Base-by-base conservation (phyloP, 2,329 filamentous ascomycete genomes). In the Purpureocillium takamizusanense region DNA sequence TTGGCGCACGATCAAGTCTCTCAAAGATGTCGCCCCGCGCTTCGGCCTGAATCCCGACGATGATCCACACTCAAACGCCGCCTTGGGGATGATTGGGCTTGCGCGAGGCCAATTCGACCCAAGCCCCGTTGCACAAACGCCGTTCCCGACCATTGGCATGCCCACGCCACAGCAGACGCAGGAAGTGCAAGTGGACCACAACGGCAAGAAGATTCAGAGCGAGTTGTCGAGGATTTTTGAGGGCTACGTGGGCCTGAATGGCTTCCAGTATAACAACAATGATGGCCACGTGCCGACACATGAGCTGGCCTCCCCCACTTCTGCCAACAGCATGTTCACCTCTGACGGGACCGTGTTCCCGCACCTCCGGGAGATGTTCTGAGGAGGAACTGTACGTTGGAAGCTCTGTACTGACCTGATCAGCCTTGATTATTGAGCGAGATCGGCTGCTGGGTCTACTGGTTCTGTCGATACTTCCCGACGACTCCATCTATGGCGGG, bases 11-110 rank as follows among this genome's bases (percentile, higher is more conserved):
- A 78, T 87, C 37, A 71, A 72, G 32, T 76, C 78, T 0, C 70
- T 89, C 29, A 85, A 84, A 49, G 77, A 84, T 42, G 77, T 86
- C 7, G 83, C 80, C 0, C 81, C 81, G 1, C 74, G 78, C 15
- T 71, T 88, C 1, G 83, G 83, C 0, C 66, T 83, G 15, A 59
- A 62, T 37, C 49, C 55, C 1, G 57, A 62, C 18, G 63, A 71
- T 7, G 70, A 76, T 42, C 61, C 70, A 0, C 71, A 74, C 43
- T 70, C 66, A 10, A 67, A 59, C 9, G 72, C 70, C 2, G 70
- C 72, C 0, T 49, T 74, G n/a, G 67, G 67, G 1, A 76, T 76
- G 72, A 70, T 73, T 35, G 72, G 70, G 1, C 57, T 76, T 6
- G 71, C 72, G 4, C 59, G 61, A 14, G 60, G 63, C 1, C 60